Evolutionary conservation across 352 stramenopile species (phyloP).

Genomic region (Phytophthora hibernalis): DNA sequence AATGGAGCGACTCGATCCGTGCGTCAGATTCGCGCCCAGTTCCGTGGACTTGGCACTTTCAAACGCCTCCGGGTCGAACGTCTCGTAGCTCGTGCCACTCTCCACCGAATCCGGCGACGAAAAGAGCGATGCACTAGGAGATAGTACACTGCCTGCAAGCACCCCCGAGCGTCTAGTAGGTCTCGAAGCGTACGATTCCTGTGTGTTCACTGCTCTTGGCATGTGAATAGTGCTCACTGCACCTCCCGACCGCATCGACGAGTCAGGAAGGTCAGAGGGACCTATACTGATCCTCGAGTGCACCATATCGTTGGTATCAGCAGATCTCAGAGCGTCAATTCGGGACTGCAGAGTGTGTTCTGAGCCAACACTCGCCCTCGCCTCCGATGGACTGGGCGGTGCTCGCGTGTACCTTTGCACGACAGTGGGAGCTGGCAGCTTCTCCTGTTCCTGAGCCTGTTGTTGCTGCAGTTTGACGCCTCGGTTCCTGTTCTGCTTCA

Average conservation of each 20-base stretch:
- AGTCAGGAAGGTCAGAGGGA: slow-evolving; percentile 18
- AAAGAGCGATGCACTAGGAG: slow-evolving; percentile 37
- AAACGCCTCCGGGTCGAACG: slow-evolving; percentile 51
- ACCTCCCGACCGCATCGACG: slow-evolving; percentile 2
- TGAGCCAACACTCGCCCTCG: slow-evolving; percentile 25
- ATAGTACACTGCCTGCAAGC: slow-evolving; percentile 49
- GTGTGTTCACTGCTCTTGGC: slow-evolving; percentile 17
- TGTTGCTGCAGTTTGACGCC: slow-evolving; percentile 24
- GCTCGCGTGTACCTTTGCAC: slow-evolving; percentile 39
- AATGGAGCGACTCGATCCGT: slow-evolving; percentile 38
- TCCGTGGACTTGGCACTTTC: slow-evolving; percentile 44
- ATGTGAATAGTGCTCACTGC: slow-evolving; percentile 16
- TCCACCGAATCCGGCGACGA: slow-evolving; percentile 21
- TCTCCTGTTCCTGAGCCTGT: no score
- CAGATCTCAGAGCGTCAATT: slow-evolving; percentile 63
- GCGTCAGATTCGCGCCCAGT: slow-evolving; percentile 9
- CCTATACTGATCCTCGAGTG: slow-evolving; percentile 58
- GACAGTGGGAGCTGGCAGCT: slow-evolving; percentile 28
- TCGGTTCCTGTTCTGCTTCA: slow-evolving; percentile 28
- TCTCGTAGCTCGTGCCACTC: slow-evolving; percentile 28
- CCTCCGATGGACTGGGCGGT: slow-evolving; percentile 29
- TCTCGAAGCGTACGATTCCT: slow-evolving; percentile 37
- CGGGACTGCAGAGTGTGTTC: slow-evolving; percentile 58
- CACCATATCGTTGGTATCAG: slow-evolving; percentile 54
- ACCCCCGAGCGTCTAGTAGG: slow-evolving; percentile 40